These are phyloP conservation scores for Hypoxylon lienhwacheense DNA, from an alignment of 495 filamentous ascomycete genomes.

Conservation along the genomic window DNA sequence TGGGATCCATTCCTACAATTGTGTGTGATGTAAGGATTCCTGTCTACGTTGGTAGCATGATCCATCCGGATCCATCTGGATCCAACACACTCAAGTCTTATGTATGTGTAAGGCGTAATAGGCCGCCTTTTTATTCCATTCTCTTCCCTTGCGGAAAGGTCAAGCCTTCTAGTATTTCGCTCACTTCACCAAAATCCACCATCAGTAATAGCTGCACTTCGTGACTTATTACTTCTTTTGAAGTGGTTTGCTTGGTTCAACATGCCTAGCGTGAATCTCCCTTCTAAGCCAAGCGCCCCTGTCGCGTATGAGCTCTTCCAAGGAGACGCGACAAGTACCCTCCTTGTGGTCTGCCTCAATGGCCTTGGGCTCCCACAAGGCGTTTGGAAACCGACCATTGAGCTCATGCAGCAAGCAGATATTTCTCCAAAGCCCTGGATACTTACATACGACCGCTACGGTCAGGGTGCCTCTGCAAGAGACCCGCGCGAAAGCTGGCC, in stretches of 20 bases:
- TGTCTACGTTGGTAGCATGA: no score
- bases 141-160: no score
- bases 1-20: no score
- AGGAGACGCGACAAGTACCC: constrained; percentile 15
- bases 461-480: constrained; percentile 20
- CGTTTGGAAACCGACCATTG: constrained; percentile 20
- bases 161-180: no score
- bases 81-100: no score
- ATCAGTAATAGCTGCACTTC: neutral
- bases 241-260: neutral
- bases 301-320: constrained; percentile 15
- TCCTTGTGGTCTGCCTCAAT: constrained; percentile 21
- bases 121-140: no score
- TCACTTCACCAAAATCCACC: no score
- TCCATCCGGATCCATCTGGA: no score
- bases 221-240: neutral
- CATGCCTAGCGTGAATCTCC: constrained; percentile 20
- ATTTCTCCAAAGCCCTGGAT: constrained; percentile 27
- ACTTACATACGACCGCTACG: constrained; percentile 27
- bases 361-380: constrained; percentile 14
- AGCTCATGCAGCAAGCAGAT: constrained; percentile 9
- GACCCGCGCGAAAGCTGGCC: constrained; percentile 28
- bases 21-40: no score
- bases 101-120: no score
- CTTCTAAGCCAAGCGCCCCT: constrained; percentile 21